Evolutionary conservation across 1,139 yeast genomes (phyloP).

Genomic region (Lodderomyces margitis): DNA sequence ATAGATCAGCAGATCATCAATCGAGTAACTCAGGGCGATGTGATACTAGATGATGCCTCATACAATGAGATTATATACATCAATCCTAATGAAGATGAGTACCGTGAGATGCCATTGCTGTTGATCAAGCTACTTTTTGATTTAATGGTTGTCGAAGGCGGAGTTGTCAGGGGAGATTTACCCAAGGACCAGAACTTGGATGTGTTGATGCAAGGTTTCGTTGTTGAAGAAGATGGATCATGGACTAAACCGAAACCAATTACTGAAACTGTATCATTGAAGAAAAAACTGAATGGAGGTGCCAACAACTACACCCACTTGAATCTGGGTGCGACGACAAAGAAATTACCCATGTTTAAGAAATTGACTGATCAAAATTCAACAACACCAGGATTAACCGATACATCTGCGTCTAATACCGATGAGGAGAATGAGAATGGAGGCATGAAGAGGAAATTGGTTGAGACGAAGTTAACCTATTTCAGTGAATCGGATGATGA

Average conservation of each 20-base stretch:
- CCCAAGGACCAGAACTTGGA: slow-evolving; percentile 52
- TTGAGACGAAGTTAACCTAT: slow-evolving; percentile 46
- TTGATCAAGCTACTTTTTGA: slow-evolving; percentile 42
- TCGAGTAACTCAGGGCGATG: slow-evolving; percentile 58
- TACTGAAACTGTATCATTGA: slow-evolving; percentile 18
- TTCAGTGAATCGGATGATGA: slow-evolving; percentile 49
- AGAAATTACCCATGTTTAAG: slow-evolving; percentile 26
- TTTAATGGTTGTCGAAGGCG: slow-evolving; percentile 41
- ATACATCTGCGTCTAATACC: slow-evolving; percentile 35
- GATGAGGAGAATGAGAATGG: slow-evolving; percentile 34
- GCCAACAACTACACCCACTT: neutral
- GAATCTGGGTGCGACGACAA: slow-evolving; percentile 6
- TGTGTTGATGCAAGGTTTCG: slow-evolving; percentile 63
- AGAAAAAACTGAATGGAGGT: slow-evolving; percentile 7
- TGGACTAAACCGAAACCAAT: slow-evolving; percentile 49
- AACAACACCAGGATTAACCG: slow-evolving; percentile 35
- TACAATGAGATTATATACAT: slow-evolving; percentile 55
- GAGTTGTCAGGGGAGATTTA: slow-evolving; percentile 52
- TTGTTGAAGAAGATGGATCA: slow-evolving; percentile 30
- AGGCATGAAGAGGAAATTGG: slow-evolving; percentile 41
- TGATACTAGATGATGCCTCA: slow-evolving; percentile 40
- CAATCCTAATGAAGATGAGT: slow-evolving; percentile 52
- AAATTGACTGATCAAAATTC: slow-evolving; percentile 17
- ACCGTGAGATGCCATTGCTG: slow-evolving; percentile 35
- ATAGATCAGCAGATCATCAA: slow-evolving; percentile 63